Percentiles rank a stretch among this genome's conserved stretches.
phyloP scores from a whole-genome alignment of 768 basidiomycete genomes.

The Termitomyces titanicus region DNA sequence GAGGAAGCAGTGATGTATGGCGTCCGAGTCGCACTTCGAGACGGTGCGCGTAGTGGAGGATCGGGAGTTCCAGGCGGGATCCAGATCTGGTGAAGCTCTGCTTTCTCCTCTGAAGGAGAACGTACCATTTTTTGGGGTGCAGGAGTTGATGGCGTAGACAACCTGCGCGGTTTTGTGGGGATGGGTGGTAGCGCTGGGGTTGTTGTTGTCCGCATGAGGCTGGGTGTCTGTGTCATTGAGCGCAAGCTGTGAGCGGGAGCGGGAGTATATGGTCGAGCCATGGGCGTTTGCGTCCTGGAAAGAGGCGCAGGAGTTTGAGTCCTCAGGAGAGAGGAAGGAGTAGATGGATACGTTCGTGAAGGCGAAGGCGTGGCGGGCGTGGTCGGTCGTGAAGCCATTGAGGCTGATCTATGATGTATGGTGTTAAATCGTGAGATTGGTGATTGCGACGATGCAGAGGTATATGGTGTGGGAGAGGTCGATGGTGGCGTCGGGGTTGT shows the following conservation, averaged over 20 bases:
- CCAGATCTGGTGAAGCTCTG: constrained; percentile 60
- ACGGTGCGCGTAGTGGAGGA: constrained; percentile 23
- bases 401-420: constrained; percentile 55
- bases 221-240: constrained; percentile 31
- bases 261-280: constrained; percentile 37
- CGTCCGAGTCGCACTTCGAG: constrained; percentile 18
- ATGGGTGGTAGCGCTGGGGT: constrained; percentile 29
- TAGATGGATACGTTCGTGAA: constrained; percentile 38
- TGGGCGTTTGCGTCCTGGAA: constrained; percentile 20
- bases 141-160: constrained; percentile 48
- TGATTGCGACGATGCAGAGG: constrained; percentile 31
- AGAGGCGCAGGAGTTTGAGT: constrained; percentile 33
- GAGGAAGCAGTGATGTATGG: constrained; percentile 19
- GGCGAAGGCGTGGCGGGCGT: constrained; percentile 43
- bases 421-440: constrained; percentile 47
- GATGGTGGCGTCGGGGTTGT: constrained; percentile 34
- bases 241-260: constrained; percentile 32
- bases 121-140: constrained; percentile 58
- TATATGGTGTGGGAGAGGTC: constrained; percentile 34
- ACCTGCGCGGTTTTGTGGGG: constrained; percentile 44
- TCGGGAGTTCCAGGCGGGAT: constrained; percentile 39
- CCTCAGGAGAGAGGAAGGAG: constrained; percentile 23
- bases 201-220: constrained; percentile 35
- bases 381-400: constrained; percentile 46
- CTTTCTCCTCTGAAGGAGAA: constrained; percentile 67